Base-by-base conservation (phyloP, 2,329 filamentous ascomycete species). In the Epichloe bromicola region DNA sequence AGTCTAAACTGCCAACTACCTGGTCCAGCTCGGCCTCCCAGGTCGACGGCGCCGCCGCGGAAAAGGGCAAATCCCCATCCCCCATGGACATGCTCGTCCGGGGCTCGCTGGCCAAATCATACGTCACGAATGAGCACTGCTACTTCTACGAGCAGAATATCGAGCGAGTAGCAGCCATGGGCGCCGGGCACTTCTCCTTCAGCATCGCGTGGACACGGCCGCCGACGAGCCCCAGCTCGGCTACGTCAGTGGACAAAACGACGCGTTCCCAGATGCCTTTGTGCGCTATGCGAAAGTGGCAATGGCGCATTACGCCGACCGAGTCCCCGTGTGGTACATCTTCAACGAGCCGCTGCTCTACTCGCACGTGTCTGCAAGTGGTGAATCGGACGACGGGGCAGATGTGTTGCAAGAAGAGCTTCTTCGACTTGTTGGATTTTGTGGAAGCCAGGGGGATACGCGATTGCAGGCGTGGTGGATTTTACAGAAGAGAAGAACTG, bases 61-160 rank as follows among this genome's bases (percentile, higher is more conserved):
- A 67, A 2, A 69, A 74, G 48, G 72, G 72, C 7, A 65, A 70
- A 47, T 61, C 67, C 0, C 72, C 71, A 0, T 65, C 66, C 3
- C 58, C 71, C n/a, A 62, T 70, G 60, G 72, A 75, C 47, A 65
- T 72, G 55, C 64, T 68, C 4, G 56, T 63, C 2, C 52, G 47
- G 4, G 56, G 60, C 33, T 56, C 57, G 5, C 46, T 59, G 2
- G 49, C 54, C 4, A 65, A 68, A 42, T 53, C 60, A 30, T 66
- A 69, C 50, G 63, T 67, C 37, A 70, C 70, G 2, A 74, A 71
- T 41, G 73, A 75, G 61, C 70, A 76, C 51, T 78, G 78, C 58
- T 78, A 75, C 53, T 61, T 75, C 7, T 79, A 78, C 57, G 78
- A 77, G 59, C 75, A 78, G 60, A 73, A 78, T 41, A 76, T 79